Conservation (phyloP, 2,329 filamentous ascomycete genomes). For the Colletotrichum siamense region DNA sequence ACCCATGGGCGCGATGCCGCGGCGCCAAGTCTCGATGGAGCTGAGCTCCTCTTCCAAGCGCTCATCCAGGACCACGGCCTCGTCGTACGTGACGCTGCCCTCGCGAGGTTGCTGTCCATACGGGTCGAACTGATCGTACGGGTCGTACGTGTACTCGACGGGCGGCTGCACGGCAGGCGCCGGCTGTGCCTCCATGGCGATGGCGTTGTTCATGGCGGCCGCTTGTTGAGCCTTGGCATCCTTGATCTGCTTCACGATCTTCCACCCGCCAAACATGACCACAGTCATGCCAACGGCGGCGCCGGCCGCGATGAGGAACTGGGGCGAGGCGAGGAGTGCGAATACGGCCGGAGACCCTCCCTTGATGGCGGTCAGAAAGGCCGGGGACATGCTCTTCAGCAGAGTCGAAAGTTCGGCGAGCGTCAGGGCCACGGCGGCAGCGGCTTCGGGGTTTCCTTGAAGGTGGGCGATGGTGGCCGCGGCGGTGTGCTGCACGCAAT, state of each 20-base stretch:
- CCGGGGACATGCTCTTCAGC: slow-evolving; percentile 82
- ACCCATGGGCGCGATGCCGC: slow-evolving; percentile 57
- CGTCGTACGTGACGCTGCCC: slow-evolving; percentile 47
- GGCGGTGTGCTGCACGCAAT: slow-evolving; percentile 87
- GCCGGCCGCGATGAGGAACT: slow-evolving; percentile 92
- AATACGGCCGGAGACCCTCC: slow-evolving; percentile 85
- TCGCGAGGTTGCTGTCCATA: slow-evolving; percentile 16
- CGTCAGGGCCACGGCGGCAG: slow-evolving; percentile 91
- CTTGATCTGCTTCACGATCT: slow-evolving; percentile 88
- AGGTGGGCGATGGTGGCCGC: slow-evolving; percentile 81
- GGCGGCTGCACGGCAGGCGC: background rate
- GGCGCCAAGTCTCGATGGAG: slow-evolving; percentile 63
- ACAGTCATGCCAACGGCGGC: slow-evolving; percentile 92
- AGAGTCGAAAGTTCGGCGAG: slow-evolving; percentile 89
- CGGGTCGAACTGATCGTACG: slow-evolving; percentile 7
- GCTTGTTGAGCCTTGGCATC: slow-evolving; percentile 41
- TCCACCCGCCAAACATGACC: slow-evolving; percentile 95
- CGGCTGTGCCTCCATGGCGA: slow-evolving; percentile 32
- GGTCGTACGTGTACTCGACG: slow-evolving; percentile 10
- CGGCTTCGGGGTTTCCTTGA: slow-evolving; percentile 76
- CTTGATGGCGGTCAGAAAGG: slow-evolving; percentile 78
- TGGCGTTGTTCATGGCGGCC: slow-evolving; percentile 24
- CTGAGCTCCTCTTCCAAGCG: slow-evolving; percentile 58
- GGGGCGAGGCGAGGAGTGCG: slow-evolving; percentile 83
- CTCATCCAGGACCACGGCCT: slow-evolving; percentile 54